Evolutionary conservation across 371 early-diverging fungal species (phyloP).

Genomic region (Mortierella sp.): DNA sequence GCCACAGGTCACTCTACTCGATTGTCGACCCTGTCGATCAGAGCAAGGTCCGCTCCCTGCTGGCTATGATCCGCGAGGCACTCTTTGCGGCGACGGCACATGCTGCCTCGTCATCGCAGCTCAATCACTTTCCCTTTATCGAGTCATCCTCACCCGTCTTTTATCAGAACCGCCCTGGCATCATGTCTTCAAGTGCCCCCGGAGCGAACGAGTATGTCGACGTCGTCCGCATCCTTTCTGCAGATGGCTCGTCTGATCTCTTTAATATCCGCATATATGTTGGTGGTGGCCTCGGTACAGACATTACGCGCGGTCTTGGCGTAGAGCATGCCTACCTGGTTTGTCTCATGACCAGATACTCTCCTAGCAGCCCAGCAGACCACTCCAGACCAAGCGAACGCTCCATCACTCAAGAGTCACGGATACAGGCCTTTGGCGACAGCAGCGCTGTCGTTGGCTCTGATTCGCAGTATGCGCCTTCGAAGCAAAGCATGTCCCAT

Average conservation of each 20-base stretch:
- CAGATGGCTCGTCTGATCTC: conserved; percentile 61
- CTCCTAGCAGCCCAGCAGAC: conserved; percentile 8
- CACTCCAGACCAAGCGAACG: conserved; percentile 23
- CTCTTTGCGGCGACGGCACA: conserved; percentile 51
- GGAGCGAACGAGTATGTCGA: conserved; percentile 60
- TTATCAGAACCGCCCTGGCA: conserved; percentile 50
- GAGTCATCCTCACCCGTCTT: conserved; percentile 59
- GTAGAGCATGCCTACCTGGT: conserved; percentile 47
- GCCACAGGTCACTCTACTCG: conserved; percentile 66
- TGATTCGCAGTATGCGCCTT: conserved; percentile 7
- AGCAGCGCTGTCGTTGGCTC: no score
- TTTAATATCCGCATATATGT: conserved; percentile 62
- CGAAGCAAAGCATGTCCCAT: conserved; percentile 10
- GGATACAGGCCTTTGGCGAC: no score
- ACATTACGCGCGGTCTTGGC: conserved; percentile 51
- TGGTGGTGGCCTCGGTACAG: conserved; percentile 70
- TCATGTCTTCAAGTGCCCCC: conserved; percentile 52
- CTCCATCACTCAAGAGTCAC: not conserved
- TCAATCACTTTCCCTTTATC: conserved; percentile 49
- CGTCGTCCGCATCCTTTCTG: conserved; percentile 60
- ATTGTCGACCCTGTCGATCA: conserved; percentile 60
- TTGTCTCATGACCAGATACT: conserved; percentile 41
- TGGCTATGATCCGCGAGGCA: conserved; percentile 60
- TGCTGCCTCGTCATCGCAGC: conserved; percentile 19
- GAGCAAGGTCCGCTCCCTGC: conserved; percentile 55